Conservation (phyloP, 1,284 basidiomycete species). For the Sporisorium graminicola region DNA sequence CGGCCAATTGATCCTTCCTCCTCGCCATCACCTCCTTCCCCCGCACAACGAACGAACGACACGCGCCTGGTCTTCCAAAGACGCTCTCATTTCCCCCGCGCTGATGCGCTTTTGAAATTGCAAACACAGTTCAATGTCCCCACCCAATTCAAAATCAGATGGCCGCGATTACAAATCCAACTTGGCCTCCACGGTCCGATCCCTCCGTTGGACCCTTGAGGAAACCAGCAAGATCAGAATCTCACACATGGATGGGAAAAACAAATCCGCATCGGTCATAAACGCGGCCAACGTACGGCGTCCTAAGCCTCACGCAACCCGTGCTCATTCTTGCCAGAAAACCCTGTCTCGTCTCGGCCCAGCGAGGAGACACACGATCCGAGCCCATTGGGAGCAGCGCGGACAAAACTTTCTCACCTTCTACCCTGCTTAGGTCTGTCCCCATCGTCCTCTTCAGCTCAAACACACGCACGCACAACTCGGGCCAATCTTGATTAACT, state of each 20-base stretch:
- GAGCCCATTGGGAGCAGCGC: no score
- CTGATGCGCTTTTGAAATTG: background rate
- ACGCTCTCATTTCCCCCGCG: background rate
- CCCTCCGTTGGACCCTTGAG: background rate
- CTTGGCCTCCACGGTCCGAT: background rate
- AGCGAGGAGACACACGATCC: no score
- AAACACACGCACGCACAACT: background rate
- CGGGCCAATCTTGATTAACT: background rate
- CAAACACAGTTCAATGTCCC: background rate
- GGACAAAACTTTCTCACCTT: no score
- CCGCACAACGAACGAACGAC: background rate
- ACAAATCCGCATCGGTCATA: background rate
- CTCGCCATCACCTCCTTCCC: background rate
- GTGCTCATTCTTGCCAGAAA: no score
- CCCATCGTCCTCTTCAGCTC: background rate
- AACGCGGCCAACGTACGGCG: background rate
- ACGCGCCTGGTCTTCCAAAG: slow-evolving; percentile 1
- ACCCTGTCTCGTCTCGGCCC: no score
- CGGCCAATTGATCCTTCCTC: background rate
- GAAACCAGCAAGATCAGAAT: background rate
- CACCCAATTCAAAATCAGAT: background rate
- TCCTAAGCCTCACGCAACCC: background rate
- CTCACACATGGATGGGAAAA: background rate
- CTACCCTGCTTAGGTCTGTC: no score
- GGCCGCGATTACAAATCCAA: slow-evolving; percentile 3